These are phyloP conservation scores for Mediolabrus comicus DNA, from an alignment of 108 stramenopile genomes.

Conservation along the genomic window DNA sequence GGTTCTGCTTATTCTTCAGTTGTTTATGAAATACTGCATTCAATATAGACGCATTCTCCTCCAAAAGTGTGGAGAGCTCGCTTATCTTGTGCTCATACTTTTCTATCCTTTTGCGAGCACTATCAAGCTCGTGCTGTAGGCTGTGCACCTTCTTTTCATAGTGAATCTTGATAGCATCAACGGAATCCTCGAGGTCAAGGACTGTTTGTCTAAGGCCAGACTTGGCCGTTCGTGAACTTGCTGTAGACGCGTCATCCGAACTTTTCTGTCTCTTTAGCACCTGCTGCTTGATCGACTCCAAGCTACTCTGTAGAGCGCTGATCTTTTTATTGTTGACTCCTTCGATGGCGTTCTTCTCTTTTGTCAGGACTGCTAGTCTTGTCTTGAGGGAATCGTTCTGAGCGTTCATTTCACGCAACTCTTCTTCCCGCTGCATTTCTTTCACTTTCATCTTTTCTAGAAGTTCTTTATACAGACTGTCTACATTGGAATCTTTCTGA, in stretches of 20 bases:
- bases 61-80: constrained; percentile 28
- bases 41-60: constrained; percentile 35
- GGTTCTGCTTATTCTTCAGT: constrained; percentile 20
- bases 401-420: no score
- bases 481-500: constrained; percentile 15
- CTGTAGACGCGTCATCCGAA: constrained; percentile 27
- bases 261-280: neutral
- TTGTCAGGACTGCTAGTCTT: neutral
- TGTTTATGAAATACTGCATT: constrained; percentile 31
- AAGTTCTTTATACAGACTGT: constrained; percentile 24
- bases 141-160: constrained; percentile 16
- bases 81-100: constrained; percentile 37
- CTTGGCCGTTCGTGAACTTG: neutral
- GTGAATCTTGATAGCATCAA: constrained; percentile 39
- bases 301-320: neutral
- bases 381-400: constrained; percentile 4
- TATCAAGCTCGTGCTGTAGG: constrained; percentile 30
- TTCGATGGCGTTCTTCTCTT: constrained; percentile 12
- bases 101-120: constrained; percentile 25
- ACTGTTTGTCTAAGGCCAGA: constrained; percentile 34
- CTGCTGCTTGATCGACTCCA: constrained; percentile 1
- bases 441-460: constrained; percentile 30
- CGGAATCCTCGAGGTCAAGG: constrained; percentile 32
- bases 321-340: neutral
- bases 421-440: constrained; percentile 23